A percentile compares a stretch with the other conserved stretches of the same genome.
phyloP scores from a whole-genome alignment of 2,329 filamentous ascomycete species.

The Epichloe hybrida region DNA sequence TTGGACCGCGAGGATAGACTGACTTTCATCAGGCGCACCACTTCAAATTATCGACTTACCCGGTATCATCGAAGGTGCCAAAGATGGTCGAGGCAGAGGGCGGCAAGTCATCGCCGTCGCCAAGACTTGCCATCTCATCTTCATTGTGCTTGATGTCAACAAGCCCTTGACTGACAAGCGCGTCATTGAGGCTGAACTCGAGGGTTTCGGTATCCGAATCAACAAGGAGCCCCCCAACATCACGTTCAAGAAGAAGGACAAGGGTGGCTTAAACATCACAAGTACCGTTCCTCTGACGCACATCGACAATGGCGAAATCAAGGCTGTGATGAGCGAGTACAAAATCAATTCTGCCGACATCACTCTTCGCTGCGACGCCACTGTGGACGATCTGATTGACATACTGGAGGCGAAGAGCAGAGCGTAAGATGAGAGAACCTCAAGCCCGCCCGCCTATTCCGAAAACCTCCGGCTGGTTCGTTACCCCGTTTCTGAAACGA shows the following conservation, averaged over 20 bases:
- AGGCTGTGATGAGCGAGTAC: constrained; percentile 95
- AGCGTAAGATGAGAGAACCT: constrained; percentile 17
- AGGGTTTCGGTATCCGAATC: constrained; percentile 94
- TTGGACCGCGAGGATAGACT: neutral
- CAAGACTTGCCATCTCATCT: constrained; percentile 97
- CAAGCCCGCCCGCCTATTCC: neutral
- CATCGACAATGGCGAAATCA: constrained; percentile 93
- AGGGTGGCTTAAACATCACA: constrained; percentile 92
- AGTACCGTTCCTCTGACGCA: constrained; percentile 83
- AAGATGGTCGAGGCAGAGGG: constrained; percentile 94
- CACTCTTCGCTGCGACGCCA: constrained; percentile 80
- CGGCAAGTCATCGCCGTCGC: constrained; percentile 97
- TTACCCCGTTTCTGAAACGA: neutral
- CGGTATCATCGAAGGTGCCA: constrained; percentile 96
- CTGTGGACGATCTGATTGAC: constrained; percentile 93
- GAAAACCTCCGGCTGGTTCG: too few species aligned
- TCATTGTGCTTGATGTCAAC: constrained; percentile 96
- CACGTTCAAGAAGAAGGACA: constrained; percentile 99
- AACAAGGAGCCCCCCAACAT: constrained; percentile 98
- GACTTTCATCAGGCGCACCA: constrained; percentile 50
- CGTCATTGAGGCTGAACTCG: constrained; percentile 86
- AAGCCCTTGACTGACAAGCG: constrained; percentile 96
- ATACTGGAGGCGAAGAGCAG: constrained; percentile 86
- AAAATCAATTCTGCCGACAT: constrained; percentile 94
- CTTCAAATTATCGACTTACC: constrained; percentile 97